Evolutionary conservation across 805 yeast species (phyloP).

Genomic region (Soucietia sequanensis): DNA sequence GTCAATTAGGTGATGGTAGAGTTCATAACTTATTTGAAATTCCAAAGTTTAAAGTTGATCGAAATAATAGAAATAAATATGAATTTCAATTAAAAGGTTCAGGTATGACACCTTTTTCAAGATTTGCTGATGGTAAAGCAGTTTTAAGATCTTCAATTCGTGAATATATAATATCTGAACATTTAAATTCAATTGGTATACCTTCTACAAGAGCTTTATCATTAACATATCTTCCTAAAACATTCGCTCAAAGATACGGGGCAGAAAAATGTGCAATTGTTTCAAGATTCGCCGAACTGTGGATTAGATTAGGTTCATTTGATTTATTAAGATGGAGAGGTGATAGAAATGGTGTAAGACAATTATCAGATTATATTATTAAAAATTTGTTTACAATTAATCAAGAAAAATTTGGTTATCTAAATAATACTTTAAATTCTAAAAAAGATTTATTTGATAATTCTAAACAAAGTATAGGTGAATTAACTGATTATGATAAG

Average conservation of each 20-base stretch:
- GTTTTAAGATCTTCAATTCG: slow-evolving; percentile 84
- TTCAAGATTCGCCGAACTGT: slow-evolving; percentile 75
- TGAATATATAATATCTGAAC: slow-evolving; percentile 84
- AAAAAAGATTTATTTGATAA: slow-evolving; percentile 18
- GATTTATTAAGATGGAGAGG: slow-evolving; percentile 77
- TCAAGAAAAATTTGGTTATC: slow-evolving; percentile 23
- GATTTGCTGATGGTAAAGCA: slow-evolving; percentile 97
- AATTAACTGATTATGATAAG: slow-evolving; percentile 60
- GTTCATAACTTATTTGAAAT: slow-evolving; percentile 80
- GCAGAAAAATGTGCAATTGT: slow-evolving; percentile 85
- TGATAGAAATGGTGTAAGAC: slow-evolving; percentile 59
- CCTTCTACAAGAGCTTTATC: slow-evolving; percentile 86
- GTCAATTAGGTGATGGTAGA: slow-evolving; percentile 95
- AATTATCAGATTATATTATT: slow-evolving; percentile 71
- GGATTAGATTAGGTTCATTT: slow-evolving; percentile 89
- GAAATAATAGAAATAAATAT: slow-evolving; percentile 38
- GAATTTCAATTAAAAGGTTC: slow-evolving; percentile 89
- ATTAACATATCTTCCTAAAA: slow-evolving; percentile 67
- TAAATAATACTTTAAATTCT: slow-evolving; percentile 18
- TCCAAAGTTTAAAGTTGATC: slow-evolving; percentile 30
- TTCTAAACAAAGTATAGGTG: slow-evolving; percentile 25
- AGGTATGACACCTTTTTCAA: slow-evolving; percentile 86
- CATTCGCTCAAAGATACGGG: slow-evolving; percentile 68
- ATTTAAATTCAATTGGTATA: slow-evolving; percentile 74
- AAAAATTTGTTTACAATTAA: slow-evolving; percentile 52